Conservation (phyloP, 2,329 filamentous ascomycete species). For the Apiospora phragmitis region DNA sequence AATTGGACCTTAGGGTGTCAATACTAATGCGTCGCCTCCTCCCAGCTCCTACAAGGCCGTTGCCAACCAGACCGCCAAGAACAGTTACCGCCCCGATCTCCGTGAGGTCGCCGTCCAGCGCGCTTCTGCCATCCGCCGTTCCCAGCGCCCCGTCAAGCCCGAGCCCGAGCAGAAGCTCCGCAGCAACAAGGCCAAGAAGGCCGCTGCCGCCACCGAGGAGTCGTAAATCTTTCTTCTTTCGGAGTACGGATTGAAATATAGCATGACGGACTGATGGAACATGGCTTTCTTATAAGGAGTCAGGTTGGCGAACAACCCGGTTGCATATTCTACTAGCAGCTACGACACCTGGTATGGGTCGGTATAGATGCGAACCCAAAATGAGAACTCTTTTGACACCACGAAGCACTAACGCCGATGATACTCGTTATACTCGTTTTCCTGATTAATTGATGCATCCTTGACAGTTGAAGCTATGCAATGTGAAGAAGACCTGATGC, state of each 20-base stretch:
- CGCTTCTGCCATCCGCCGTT: conserved; percentile 79
- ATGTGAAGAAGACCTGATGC: background rate
- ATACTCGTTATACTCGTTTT: background rate
- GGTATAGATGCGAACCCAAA: conserved; percentile 9
- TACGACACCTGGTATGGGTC: background rate
- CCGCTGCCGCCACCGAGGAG: conserved; percentile 51
- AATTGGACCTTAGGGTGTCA: background rate
- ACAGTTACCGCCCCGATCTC: conserved; percentile 81
- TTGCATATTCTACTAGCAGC: conserved; percentile 8
- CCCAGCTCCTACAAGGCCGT: conserved; percentile 84
- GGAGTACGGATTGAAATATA: conserved; percentile 13
- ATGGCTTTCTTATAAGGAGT: conserved; percentile 9
- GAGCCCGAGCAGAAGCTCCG: conserved; percentile 72
- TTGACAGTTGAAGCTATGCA: background rate
- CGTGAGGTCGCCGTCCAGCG: conserved; percentile 79
- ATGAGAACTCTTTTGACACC: conserved; percentile 9
- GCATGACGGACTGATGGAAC: conserved; percentile 7
- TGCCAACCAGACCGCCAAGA: conserved; percentile 79
- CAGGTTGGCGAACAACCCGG: conserved; percentile 11
- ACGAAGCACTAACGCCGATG: background rate
- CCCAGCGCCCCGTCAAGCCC: conserved; percentile 78
- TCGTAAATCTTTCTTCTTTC: conserved; percentile 28
- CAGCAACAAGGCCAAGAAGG: conserved; percentile 78
- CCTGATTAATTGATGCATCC: background rate
- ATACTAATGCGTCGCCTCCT: conserved; percentile 16